Percentiles rank a stretch among this genome's conserved stretches.
Conservation (phyloP, 2,329 filamentous ascomycete genomes). For the Rhexocercosporidium sp. region DNA sequence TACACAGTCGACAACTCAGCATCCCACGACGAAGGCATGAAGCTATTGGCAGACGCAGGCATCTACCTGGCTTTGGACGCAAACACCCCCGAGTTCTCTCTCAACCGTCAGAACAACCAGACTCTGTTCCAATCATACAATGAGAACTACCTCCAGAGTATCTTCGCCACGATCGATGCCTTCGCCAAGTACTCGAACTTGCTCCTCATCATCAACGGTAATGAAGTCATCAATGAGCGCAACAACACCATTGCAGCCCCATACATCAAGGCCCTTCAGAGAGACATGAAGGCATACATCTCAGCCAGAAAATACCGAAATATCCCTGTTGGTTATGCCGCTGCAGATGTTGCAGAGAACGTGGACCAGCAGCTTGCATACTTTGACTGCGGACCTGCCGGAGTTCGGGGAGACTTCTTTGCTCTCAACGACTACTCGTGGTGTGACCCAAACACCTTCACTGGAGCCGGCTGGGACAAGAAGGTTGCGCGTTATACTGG, state of each 20-base stretch:
- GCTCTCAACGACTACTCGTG: slow-evolving; percentile 71
- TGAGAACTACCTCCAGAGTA: slow-evolving; percentile 69
- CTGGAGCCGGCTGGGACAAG: slow-evolving; percentile 67
- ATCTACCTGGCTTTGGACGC: slow-evolving; percentile 77
- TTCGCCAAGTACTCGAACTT: slow-evolving; percentile 72
- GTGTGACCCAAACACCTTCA: slow-evolving; percentile 66
- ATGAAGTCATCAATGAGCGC: slow-evolving; percentile 63
- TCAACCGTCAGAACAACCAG: slow-evolving; percentile 65
- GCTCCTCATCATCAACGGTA: slow-evolving; percentile 66
- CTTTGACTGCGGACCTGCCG: slow-evolving; percentile 74
- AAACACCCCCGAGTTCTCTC: slow-evolving; percentile 74
- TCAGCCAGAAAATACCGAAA: slow-evolving; percentile 52
- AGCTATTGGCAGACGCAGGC: slow-evolving; percentile 66
- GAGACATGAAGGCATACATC: slow-evolving; percentile 62
- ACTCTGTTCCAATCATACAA: slow-evolving; percentile 64
- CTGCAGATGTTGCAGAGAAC: slow-evolving; percentile 69
- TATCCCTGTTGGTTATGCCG: slow-evolving; percentile 63
- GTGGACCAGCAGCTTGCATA: slow-evolving; percentile 65
- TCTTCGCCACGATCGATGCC: slow-evolving; percentile 73
- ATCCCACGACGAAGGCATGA: slow-evolving; percentile 74
- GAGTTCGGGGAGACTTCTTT: slow-evolving; percentile 70
- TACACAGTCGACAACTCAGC: slow-evolving; percentile 76
- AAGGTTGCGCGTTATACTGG: slow-evolving; percentile 71
- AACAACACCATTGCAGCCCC: slow-evolving; percentile 56
- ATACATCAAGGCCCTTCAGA: slow-evolving; percentile 63